Evolutionary conservation across 768 basidiomycete species (phyloP).

Genomic region (Tulasnella calospora): DNA sequence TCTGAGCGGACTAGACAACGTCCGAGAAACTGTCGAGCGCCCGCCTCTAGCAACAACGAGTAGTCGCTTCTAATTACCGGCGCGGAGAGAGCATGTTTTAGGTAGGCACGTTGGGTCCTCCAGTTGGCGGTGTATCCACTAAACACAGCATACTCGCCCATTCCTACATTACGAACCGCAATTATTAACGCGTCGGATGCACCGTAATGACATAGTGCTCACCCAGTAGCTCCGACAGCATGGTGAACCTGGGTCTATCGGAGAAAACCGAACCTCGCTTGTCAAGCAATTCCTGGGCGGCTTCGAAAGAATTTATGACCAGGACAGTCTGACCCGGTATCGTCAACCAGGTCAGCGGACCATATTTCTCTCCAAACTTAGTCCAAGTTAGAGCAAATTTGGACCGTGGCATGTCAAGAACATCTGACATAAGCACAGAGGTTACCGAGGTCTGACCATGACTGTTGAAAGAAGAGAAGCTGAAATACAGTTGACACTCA

Average conservation of each 20-base stretch:
- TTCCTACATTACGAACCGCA: neutral
- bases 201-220: neutral
- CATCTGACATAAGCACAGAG: neutral
- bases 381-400: neutral
- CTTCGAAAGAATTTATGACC: conserved; percentile 20
- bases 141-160: neutral
- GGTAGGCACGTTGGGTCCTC: neutral
- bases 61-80: neutral
- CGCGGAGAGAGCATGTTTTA: neutral
- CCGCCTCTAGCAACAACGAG: neutral
- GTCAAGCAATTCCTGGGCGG: conserved; percentile 26
- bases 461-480: neutral
- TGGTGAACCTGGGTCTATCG: conserved; percentile 23
- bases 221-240: neutral
- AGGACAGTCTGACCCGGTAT: conserved; percentile 19
- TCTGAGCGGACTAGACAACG: neutral
- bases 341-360: conserved; percentile 6
- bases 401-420: conserved; percentile 30
- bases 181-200: neutral
- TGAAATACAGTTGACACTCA: neutral
- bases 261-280: conserved; percentile 24
- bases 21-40: neutral
- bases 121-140: neutral
- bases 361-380: conserved; percentile 13
- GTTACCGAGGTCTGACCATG: neutral